Conservation (phyloP, 371 early-diverging fungal species). For the Mucor irregularis region DNA sequence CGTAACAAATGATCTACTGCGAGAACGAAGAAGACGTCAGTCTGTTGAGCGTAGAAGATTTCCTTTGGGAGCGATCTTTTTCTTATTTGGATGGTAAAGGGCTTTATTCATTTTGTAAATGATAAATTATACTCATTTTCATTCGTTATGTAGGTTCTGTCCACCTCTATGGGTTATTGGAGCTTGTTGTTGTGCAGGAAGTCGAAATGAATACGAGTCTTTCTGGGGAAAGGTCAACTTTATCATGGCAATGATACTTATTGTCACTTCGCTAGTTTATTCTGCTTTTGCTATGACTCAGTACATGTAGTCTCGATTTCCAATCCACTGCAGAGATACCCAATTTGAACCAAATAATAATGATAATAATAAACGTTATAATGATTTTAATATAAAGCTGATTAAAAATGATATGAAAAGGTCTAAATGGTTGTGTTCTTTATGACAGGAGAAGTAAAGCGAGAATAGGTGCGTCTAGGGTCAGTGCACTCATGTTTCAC, state of each 20-base stretch:
- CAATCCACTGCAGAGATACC: too few species aligned
- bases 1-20: too few species aligned
- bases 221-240: conserved; percentile 32
- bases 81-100: conserved; percentile 28
- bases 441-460: too few species aligned
- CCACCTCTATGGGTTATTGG: conserved; percentile 32
- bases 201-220: conserved; percentile 26
- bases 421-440: too few species aligned
- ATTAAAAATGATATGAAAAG: too few species aligned
- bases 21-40: neutral
- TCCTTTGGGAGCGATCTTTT: conserved; percentile 24
- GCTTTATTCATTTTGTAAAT: neutral
- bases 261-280: conserved; percentile 18
- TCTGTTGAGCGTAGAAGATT: conserved; percentile 8
- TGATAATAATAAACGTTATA: too few species aligned
- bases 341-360: too few species aligned
- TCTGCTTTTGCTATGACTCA: conserved; percentile 8
- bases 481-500: too few species aligned
- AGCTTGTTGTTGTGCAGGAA: conserved; percentile 30
- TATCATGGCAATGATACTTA: conserved; percentile 20
- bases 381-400: too few species aligned
- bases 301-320: neutral
- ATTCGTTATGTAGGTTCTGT: conserved; percentile 11
- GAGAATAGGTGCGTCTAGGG: too few species aligned
- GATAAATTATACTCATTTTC: neutral